These are phyloP conservation scores for Phytophthora pinifolia DNA, from an alignment of 352 stramenopile genomes.

Conservation along the genomic window DNA sequence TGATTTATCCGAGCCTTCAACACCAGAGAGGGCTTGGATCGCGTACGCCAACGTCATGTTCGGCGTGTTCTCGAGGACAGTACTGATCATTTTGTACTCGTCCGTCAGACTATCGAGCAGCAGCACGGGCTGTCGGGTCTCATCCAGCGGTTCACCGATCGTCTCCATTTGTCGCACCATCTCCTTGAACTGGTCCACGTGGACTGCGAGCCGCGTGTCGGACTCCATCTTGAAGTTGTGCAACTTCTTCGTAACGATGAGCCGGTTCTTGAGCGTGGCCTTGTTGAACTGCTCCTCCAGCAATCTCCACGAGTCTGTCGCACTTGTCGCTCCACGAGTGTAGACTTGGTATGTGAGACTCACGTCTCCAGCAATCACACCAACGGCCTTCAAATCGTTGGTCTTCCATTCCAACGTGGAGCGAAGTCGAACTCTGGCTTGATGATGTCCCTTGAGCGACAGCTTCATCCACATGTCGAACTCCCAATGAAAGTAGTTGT, in stretches of 20 bases:
- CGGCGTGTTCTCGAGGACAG: constrained; percentile 12
- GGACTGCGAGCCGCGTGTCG: constrained; percentile 3
- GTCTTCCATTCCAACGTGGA: constrained; percentile 13
- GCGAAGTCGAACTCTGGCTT: neutral
- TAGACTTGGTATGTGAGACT: constrained; percentile 22
- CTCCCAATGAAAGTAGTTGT: no score
- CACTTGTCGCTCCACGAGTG: constrained; percentile 3
- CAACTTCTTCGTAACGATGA: constrained; percentile 16
- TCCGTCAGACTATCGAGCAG: constrained; percentile 27
- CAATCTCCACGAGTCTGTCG: constrained; percentile 6
- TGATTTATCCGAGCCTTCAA: constrained; percentile 4
- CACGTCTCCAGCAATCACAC: constrained; percentile 17
- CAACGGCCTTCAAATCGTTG: constrained; percentile 25
- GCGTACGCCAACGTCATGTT: constrained; percentile 5
- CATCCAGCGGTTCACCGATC: constrained; percentile 17
- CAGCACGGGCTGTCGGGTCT: constrained; percentile 22
- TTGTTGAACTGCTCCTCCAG: constrained; percentile 26
- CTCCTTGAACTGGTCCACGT: constrained; percentile 8
- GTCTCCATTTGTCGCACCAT: neutral
- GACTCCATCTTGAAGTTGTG: constrained; percentile 35
- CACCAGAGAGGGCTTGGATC: neutral
- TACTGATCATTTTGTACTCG: constrained; percentile 20
- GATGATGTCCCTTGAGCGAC: no score
- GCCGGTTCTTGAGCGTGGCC: constrained; percentile 26
- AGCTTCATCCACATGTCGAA: no score